Evolutionary conservation across 164 flowering plant genomes (phyloP).

Genomic region (Tetrastigma voinierianum): DNA sequence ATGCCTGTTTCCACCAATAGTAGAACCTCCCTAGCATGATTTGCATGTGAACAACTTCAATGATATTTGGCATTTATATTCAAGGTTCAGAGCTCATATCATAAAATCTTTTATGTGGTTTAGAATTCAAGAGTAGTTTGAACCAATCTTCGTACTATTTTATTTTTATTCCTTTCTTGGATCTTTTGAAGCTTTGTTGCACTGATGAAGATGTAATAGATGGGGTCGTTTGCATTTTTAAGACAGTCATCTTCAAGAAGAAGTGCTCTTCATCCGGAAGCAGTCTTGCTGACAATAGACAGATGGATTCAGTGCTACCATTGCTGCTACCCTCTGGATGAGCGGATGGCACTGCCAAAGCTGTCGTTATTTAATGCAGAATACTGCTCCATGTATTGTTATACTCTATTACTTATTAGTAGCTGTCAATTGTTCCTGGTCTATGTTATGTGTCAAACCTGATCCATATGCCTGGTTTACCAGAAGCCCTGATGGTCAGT

Average conservation of each 20-base stretch:
- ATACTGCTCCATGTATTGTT: conserved; percentile 60
- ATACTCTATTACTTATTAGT: conserved; percentile 3
- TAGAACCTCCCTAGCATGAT: too few species aligned
- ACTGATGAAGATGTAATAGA: conserved; percentile 63
- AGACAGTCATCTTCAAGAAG: conserved; percentile 44
- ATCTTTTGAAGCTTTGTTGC: conserved; percentile 51
- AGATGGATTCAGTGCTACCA: conserved; percentile 48
- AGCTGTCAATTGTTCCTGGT: not conserved
- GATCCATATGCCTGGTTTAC: conserved; percentile 11
- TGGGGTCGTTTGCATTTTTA: conserved; percentile 56
- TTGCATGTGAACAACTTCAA: too few species aligned
- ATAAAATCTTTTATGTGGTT: too few species aligned
- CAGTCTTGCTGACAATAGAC: conserved; percentile 25
- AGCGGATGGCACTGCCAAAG: conserved; percentile 69
- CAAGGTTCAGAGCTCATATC: too few species aligned
- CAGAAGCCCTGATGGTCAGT: conserved; percentile 50
- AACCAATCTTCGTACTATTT: not conserved
- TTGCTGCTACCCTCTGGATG: conserved; percentile 65
- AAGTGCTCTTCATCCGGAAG: conserved; percentile 27
- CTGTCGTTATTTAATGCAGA: conserved; percentile 70
- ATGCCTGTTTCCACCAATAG: too few species aligned
- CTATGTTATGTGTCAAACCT: conserved; percentile 13
- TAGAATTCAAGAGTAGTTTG: too few species aligned
- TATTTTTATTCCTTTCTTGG: conserved; percentile 3
- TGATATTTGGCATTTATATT: too few species aligned